Percentiles rank a stretch among this genome's conserved stretches.
phyloP scores from a whole-genome alignment of 2,329 filamentous ascomycete species.

The Penicillium sp. region DNA sequence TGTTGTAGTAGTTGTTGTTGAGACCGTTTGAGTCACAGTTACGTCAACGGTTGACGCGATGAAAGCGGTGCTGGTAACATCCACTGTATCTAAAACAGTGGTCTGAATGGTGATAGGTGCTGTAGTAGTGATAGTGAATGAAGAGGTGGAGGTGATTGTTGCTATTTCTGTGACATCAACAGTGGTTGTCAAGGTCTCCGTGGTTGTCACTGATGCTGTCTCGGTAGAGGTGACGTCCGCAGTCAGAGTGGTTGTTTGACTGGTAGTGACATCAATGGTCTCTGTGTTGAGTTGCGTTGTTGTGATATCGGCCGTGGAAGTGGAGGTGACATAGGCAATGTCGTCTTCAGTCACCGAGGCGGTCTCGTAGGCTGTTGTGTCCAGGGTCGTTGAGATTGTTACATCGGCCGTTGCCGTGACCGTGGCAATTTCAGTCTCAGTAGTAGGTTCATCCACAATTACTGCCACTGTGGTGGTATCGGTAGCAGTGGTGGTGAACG shows the following conservation, averaged over 20 bases:
- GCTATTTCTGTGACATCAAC: constrained; percentile 2
- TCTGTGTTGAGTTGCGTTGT: constrained; percentile 1
- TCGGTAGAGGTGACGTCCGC: background rate
- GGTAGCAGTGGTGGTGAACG: background rate
- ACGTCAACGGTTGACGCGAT: background rate
- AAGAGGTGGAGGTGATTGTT: constrained; percentile 4
- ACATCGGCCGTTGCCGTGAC: background rate
- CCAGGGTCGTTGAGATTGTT: background rate
- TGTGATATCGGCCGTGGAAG: constrained; percentile 1
- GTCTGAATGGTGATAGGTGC: background rate
- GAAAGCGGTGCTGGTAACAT: background rate
- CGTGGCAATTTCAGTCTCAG: background rate
- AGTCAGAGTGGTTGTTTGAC: constrained; percentile 2
- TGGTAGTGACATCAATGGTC: constrained; percentile 2
- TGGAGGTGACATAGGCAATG: background rate
- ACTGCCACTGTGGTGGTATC: background rate
- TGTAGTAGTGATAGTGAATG: background rate
- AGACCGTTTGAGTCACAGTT: background rate
- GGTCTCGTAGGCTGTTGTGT: background rate
- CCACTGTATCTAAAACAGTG: background rate
- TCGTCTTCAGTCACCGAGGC: constrained; percentile 1
- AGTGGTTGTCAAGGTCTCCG: background rate
- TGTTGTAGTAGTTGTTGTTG: background rate
- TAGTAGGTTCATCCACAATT: background rate
- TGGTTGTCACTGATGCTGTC: background rate